Conservation (phyloP, 805 yeast genomes). For the Nakazawaea holstii region DNA sequence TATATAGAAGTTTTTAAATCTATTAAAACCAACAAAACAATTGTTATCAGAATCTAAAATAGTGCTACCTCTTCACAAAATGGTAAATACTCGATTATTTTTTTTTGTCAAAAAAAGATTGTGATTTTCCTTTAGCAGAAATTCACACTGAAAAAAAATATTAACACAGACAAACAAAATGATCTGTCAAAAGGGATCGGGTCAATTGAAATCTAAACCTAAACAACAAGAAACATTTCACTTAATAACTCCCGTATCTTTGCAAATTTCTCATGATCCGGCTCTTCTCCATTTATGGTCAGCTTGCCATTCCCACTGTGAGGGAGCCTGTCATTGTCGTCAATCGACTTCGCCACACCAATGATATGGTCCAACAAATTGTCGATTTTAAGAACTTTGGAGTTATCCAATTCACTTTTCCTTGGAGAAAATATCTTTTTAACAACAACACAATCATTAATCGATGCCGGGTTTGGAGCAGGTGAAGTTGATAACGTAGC, state of each 20-base stretch:
- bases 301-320: not conserved
- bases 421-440: conserved; percentile 8
- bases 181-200: not conserved
- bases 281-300: not conserved
- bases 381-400: conserved; percentile 1
- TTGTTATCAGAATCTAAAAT: too few relatives aligned
- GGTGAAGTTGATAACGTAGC: not conserved
- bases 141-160: not conserved
- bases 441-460: conserved; percentile 2
- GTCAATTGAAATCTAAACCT: not conserved
- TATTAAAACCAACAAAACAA: too few relatives aligned
- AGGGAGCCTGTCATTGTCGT: not conserved
- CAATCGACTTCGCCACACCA: conserved; percentile 4
- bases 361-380: conserved; percentile 2
- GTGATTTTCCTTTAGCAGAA: too few relatives aligned
- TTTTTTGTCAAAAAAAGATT: too few relatives aligned
- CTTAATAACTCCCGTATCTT: not conserved
- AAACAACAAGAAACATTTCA: not conserved
- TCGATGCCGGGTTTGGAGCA: not conserved
- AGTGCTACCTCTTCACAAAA: too few relatives aligned
- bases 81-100: too few relatives aligned
- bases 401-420: not conserved
- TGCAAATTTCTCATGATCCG: not conserved
- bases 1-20: too few relatives aligned
- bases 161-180: not conserved